Evolutionary conservation across 768 basidiomycete species (phyloP), one percentile per base, ranked within the genome.

Genomic region (Candolleomyces eurysporus): DNA sequence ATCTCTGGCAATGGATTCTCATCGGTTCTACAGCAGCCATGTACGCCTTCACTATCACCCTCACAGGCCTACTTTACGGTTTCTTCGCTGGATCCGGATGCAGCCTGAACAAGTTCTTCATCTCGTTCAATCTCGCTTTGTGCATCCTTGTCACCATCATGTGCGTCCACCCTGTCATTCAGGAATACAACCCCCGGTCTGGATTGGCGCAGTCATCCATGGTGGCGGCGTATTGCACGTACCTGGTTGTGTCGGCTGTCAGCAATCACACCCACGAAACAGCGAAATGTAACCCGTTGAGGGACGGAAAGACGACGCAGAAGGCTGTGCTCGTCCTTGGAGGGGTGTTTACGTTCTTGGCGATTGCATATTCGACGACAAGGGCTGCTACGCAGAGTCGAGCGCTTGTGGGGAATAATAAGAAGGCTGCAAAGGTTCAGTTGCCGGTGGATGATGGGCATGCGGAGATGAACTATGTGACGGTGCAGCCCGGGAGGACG

Each of bases 161-260:
- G 66, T 93, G 90, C 66, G 79, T 99, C 59, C 86, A 93, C 64
- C 96, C 94, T 8, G 78, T 82, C 6, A 84, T 98, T 5, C 97
- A 99, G 69, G 95, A 94, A 66, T 81, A 87, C 66, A 98, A 98
- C 70, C 92, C 96, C 11, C 90, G 92, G 57, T 96, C 94, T 9
- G 97, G 97, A 4, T 85, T 99, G 6, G 94, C 94, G 1, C 97
- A 98, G 71, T 89, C 94, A 7, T 88, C 91, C 50, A 96, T 98
- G 91, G 96, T 99, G n/a, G 92, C 92, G 4, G 92, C 89, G 2
- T 99, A 99, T 73, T 97, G 93, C 78, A 94, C 95, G 3, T 99
- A 99, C 72, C 88, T 99, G 62, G 86, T 93, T 66, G 90, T 93
- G 32, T 95, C 92, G 17, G 97, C 97, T 4, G 87, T 99, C 61